Evolutionary conservation across 179 eudicot species (phyloP), one percentile per base, ranked within the genome.

Genomic region (Gypsophila paniculata): DNA sequence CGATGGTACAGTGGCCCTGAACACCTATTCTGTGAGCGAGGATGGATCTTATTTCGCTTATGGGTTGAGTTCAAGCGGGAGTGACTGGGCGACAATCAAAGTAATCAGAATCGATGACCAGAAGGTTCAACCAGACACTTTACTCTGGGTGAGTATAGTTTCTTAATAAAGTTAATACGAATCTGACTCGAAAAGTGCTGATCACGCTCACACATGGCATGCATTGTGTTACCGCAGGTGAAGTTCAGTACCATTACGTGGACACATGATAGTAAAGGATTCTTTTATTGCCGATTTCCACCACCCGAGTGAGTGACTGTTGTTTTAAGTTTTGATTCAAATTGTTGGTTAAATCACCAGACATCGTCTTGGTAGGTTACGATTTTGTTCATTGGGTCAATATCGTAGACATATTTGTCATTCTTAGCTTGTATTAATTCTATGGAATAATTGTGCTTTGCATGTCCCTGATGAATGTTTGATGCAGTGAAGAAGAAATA

Each of bases 211-310:
- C 25, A 61, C 42, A 59, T 29, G 4, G 12, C 38, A 52, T n/a
- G n/a, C 17, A 58, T 78, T 38, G 68, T 34, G 17, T 69, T 76
- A 38, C 74, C 78, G 59, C 91, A 94, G 99, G 99, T 94, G 19
- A 94, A 94, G 76, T 91, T 94, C 80, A 86, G 93, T 48, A 78
- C 77, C 54, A 82, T 91, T 73, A 84, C 89, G 72, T 94, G 99
- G 97, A 91, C 97, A 4, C 92, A 91, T 86, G 99, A 94, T 77
- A 84, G 77, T 80, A 90, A 91, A 86, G 99, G 99, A 21, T 94
- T 94, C 73, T 89, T 94, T 75, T 94, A 94, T 76, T 74, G 85
- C 74, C 99, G 95, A 60, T 94, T 78, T 72, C 97, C 99, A 32
- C 84, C 93, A 46, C 99, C 97, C 54, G 79, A 83, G 99, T 94